Evolutionary conservation across 495 filamentous ascomycete species (phyloP), one percentile per base, ranked within the genome.

Genomic region (Umbilicaria muhlenbergii): DNA sequence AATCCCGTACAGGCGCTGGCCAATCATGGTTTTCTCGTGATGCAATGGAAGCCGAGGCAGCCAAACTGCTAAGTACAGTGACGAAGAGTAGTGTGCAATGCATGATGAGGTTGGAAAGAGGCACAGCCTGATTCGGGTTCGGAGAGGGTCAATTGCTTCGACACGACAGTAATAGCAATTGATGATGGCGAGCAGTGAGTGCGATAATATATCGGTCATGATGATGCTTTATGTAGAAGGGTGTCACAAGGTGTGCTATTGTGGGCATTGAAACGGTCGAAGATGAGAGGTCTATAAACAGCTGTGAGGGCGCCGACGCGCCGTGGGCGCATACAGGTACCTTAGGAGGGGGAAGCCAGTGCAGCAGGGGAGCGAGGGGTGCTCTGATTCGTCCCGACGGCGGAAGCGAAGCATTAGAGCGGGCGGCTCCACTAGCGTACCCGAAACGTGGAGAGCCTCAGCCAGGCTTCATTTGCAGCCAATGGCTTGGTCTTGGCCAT

Each of bases 41-140:
- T 14, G 36, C 39, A 10, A 51, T 51, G 17, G 46, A 36, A 10
- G 37, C 16, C 16, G 51, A 38, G 12, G 49, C 42, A 14, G 41
- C 41, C 7, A 51, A 28, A 13, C 19, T 34, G 11, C 33, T 38
- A 33, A 53, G 18, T 3, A 39, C 37, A 0, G 50, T 39, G 7
- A 52, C 38, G 21, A 46, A 24, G 31, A 52, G 28, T 5, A 41
- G 19, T 8, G 18, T 16, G 11, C 33, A 38, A 0, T 46, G 42
- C 50, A 52, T 52, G 16, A 13, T 44, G 39, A 17, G 11, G 14
- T 38, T 13, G 37, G 18, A 24, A 24, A 36, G 16, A 24, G 41
- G 28, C 17, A 28, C 24, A 28, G 24, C 24, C 24, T 6, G 0
- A 10, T 28, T 0, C 8, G 5, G 24, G 24, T 28, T 1, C 4